Percentiles rank a stretch among this genome's conserved stretches.
These are phyloP conservation scores for Candida succiphila DNA, from an alignment of 805 yeast genomes.

Conservation along the genomic window DNA sequence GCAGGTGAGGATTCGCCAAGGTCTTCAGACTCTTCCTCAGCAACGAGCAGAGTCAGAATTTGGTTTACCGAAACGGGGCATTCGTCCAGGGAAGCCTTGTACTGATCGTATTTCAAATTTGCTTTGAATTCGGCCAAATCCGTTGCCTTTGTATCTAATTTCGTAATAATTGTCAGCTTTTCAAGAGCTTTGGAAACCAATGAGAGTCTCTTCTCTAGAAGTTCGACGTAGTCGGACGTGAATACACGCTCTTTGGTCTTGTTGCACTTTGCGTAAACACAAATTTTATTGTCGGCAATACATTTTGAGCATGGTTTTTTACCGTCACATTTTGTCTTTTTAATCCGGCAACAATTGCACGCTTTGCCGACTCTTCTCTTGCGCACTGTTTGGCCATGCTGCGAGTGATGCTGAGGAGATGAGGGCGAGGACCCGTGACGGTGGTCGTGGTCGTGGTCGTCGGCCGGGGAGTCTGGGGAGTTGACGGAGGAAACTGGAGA, in stretches of 20 bases:
- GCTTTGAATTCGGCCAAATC: constrained; percentile 7
- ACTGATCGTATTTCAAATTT: constrained; percentile 7
- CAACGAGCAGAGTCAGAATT: constrained; percentile 32
- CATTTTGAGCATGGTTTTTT: constrained; percentile 51
- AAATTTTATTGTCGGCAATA: constrained; percentile 43
- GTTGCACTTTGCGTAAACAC: constrained; percentile 48
- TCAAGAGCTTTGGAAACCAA: constrained; percentile 41
- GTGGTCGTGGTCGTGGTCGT: too few relatives aligned
- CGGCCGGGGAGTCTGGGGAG: too few relatives aligned
- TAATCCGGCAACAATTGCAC: constrained; percentile 52
- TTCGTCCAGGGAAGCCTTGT: constrained; percentile 11
- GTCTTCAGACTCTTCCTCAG: constrained; percentile 27
- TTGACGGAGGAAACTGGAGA: too few relatives aligned
- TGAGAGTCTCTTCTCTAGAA: constrained; percentile 47
- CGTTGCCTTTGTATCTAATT: constrained; percentile 4
- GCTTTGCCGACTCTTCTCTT: constrained; percentile 57
- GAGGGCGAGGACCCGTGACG: too few relatives aligned
- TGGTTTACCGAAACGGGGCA: constrained; percentile 32
- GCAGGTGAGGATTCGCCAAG: neutral
- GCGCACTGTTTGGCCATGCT: neutral
- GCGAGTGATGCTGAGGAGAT: neutral
- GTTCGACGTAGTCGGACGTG: constrained; percentile 53
- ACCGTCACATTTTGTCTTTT: constrained; percentile 58
- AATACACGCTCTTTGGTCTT: constrained; percentile 44
- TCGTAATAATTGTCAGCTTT: constrained; percentile 23